Base-by-base conservation (phyloP, 192 early-diverging fungal species). In the Funneliformis geosporum region DNA sequence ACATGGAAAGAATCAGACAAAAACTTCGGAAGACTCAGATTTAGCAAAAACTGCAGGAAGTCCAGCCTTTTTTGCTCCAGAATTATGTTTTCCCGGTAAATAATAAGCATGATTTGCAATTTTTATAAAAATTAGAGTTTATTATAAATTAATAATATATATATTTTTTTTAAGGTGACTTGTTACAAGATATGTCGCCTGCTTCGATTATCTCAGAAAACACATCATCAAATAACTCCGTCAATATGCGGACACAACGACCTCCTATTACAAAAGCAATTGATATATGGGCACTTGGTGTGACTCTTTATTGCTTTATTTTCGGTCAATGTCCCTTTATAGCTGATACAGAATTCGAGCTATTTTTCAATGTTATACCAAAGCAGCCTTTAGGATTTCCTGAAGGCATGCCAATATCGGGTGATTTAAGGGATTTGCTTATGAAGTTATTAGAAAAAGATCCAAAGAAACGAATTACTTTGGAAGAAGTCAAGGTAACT, bases 41-140 rank as follows among this genome's bases (percentile, higher is more conserved):
- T 87, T 99, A 55, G 92, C 94, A 60, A 96, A 96, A 81, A 99
- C 98, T 2, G 97, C 95, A 5, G 98, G 98, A 2, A 94, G 92
- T 23, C 98, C 98, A 3, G 96, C 98, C 3, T 99, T 99, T 81
- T 99, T 99, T 89, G 98, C 98, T 42, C 98, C 98, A 23, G 98
- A 99, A 84, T 86, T 98, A 23, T 99, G 97, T 85, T 93, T 92
- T 80, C 85, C 93, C 8, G 87, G 89, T 86, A 82, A 66, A 80
- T 76, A 18, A 62, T 27, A 21, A 39, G 10, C 5, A 8, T 42
- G 16, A 68, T 16, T 42, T 43, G 39, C n/a, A n/a, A n/a, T n/a
- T 3, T 18, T 4, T 55, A 11, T 1, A 18, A 55, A 21, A 44
- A 12, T 18, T 44, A 11, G 16, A 21, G 4, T 0, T 46, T 71